A percentile compares a stretch with the other conserved stretches of the same genome.
Conservation (phyloP, 2,329 filamentous ascomycete species). For the Cladosporium austrohemisphaericum region DNA sequence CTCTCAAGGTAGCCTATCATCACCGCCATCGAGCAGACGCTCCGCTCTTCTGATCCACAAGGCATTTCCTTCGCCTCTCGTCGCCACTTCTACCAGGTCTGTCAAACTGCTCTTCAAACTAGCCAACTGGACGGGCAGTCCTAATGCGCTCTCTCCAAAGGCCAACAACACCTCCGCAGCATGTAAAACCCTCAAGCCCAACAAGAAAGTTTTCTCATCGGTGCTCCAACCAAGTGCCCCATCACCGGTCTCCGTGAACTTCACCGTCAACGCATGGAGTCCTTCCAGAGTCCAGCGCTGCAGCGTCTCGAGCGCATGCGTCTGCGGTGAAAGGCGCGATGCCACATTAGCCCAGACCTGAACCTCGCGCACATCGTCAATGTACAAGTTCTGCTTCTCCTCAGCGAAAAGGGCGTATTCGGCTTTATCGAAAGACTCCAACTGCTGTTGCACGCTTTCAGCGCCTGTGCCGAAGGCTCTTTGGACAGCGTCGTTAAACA, state of each 20-base stretch:
- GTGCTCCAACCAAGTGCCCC: constrained; percentile 71
- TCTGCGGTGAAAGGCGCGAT: constrained; percentile 26
- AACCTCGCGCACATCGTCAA: constrained; percentile 75
- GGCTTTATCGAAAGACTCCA: constrained; percentile 11
- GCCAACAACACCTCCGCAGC: constrained; percentile 38
- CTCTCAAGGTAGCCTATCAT: too few relatives aligned
- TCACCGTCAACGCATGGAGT: constrained; percentile 42
- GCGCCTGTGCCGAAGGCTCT: constrained; percentile 22
- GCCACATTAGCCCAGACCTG: constrained; percentile 62
- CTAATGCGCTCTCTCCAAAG: constrained; percentile 21
- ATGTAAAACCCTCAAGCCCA: constrained; percentile 49
- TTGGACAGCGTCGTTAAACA: constrained; percentile 18
- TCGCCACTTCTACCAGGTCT: constrained; percentile 25
- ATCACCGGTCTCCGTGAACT: constrained; percentile 45
- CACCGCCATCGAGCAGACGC: too few relatives aligned
- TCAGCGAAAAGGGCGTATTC: constrained; percentile 66
- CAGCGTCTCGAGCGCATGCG: constrained; percentile 22
- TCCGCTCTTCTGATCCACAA: too few relatives aligned
- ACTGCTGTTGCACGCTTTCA: constrained; percentile 14
- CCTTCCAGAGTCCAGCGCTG: constrained; percentile 51
- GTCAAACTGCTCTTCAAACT: constrained; percentile 30
- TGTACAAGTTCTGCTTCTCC: constrained; percentile 92
- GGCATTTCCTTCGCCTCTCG: constrained; percentile 30
- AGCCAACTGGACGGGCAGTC: constrained; percentile 21
- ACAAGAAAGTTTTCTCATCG: constrained; percentile 62